Evolutionary conservation across 2,329 filamentous ascomycete species (phyloP).

Genomic region (Aspergillus brasiliensis): DNA sequence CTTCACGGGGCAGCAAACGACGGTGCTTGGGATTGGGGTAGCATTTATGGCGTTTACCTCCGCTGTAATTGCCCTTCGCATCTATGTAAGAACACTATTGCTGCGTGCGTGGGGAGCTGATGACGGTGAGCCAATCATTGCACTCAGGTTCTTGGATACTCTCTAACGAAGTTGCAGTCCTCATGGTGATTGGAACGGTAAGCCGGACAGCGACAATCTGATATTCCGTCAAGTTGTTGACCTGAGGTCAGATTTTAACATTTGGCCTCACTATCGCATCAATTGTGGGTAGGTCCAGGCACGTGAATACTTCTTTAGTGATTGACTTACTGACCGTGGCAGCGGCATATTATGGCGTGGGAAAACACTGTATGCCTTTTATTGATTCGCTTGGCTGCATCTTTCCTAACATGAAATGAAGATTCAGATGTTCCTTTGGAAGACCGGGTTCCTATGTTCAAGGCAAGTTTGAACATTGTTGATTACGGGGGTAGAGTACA

Average conservation of each 20-base stretch:
- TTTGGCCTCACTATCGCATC: neutral
- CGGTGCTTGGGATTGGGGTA: slow-evolving; percentile 8
- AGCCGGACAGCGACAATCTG: neutral
- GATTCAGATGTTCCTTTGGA: neutral
- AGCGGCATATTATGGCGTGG: neutral
- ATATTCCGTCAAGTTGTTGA: neutral
- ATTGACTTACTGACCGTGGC: neutral
- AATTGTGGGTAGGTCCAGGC: neutral
- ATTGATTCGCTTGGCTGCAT: neutral
- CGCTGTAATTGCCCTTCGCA: slow-evolving; percentile 11
- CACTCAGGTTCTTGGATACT: too few species aligned
- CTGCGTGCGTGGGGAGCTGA: slow-evolving; percentile 12
- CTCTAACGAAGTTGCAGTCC: neutral
- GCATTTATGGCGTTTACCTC: slow-evolving; percentile 12
- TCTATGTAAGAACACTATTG: slow-evolving; percentile 9
- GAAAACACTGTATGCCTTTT: neutral
- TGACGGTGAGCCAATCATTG: slow-evolving; percentile 9
- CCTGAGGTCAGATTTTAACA: neutral
- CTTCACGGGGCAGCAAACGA: slow-evolving; percentile 1
- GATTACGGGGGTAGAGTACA: too few species aligned
- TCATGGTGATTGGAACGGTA: neutral
- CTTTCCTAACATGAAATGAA: neutral
- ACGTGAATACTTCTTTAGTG: neutral
- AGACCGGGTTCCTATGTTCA: neutral
- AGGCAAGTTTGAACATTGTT: too few species aligned